Conservation (phyloP, 2,329 filamentous ascomycete genomes). For the Fusarium sp. region DNA sequence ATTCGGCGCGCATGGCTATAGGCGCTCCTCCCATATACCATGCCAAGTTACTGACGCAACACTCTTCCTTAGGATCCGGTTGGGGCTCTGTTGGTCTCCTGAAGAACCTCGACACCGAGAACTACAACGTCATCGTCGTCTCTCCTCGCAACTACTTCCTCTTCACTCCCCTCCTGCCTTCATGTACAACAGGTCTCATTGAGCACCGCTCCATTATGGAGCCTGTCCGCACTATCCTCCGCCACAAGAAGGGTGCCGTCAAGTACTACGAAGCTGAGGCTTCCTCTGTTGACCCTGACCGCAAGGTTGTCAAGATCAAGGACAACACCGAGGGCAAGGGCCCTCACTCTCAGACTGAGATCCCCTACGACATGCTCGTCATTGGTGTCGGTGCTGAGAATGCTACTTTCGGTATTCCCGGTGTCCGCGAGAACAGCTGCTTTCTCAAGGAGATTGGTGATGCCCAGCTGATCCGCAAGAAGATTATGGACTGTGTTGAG, state of each 20-base stretch:
- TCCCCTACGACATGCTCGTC: constrained; percentile 98
- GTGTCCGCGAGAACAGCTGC: constrained; percentile 93
- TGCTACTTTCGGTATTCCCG: constrained; percentile 96
- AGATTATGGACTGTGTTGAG: constrained; percentile 99
- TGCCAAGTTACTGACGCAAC: constrained; percentile 39
- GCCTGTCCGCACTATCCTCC: constrained; percentile 93
- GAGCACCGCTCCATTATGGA: constrained; percentile 99
- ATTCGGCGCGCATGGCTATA: constrained; percentile 2
- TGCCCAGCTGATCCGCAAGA: constrained; percentile 95
- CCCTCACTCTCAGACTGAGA: constrained; percentile 81
- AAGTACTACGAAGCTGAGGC: constrained; percentile 99
- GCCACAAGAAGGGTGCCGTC: constrained; percentile 91
- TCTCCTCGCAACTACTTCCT: constrained; percentile 99
- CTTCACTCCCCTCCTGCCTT: constrained; percentile 96
- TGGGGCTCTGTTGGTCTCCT: constrained; percentile 96
- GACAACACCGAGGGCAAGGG: constrained; percentile 96
- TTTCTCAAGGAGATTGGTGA: constrained; percentile 99
- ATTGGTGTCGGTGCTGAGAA: constrained; percentile 98
- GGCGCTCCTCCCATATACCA: constrained; percentile 11
- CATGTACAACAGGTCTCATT: constrained; percentile 96
- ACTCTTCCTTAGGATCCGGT: constrained; percentile 76
- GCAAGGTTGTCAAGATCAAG: constrained; percentile 86
- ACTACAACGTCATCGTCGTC: constrained; percentile 98
- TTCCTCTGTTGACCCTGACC: constrained; percentile 92
- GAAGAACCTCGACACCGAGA: constrained; percentile 98